Base-by-base conservation (phyloP, 192 early-diverging fungal species). In the Helicostylum pulchrum region DNA sequence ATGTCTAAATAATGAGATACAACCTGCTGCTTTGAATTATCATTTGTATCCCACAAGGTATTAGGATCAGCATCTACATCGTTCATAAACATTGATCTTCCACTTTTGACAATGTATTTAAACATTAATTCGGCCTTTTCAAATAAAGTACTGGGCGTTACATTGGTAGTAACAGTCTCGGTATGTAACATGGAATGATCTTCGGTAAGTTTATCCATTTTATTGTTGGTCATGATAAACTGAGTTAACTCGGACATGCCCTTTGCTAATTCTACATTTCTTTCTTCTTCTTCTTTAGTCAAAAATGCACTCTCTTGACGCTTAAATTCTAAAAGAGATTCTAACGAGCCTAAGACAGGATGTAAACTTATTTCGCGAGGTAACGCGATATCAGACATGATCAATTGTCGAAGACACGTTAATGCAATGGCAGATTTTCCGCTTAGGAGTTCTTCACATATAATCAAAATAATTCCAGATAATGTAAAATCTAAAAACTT, bases 61-160 rank as follows among this genome's bases (percentile, higher is more conserved):
- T 44, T 51, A n/a, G 66, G 54, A 32, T 68, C 71, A 11, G 54
- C 71, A 45, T 73, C 71, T 1, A 73, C 65, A 44, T 75, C 74
- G 20, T 53, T 68, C 68, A 75, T 71, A 60, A 64, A 75, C 74
- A 71, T 70, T 0, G 74, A 75, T 49, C 74, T 53, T 45, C 74
- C 74, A 45, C 68, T 58, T 39, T 71, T 70, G 4, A 70, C 74
- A 44, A 75, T 75, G 12, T 70, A 66, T 32, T 49, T 55, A 32
- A 75, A 57, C 74, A 75, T 75, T n/a, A 56, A 49, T 39, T 62
- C 53, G 9, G 74, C 49, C 43, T 68, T 68, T 15, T 61, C 48
- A 47, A 75, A 70, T 14, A 75, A 32, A 20, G 64, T 67, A 30
- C 17, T 36, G 2, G 49, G 62, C 0, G 62, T 64, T 2, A 64